Evolutionary conservation across 177 flowering plant genomes (phyloP), one percentile per base, ranked within the genome.

Genomic region (Vitis hybrid): DNA sequence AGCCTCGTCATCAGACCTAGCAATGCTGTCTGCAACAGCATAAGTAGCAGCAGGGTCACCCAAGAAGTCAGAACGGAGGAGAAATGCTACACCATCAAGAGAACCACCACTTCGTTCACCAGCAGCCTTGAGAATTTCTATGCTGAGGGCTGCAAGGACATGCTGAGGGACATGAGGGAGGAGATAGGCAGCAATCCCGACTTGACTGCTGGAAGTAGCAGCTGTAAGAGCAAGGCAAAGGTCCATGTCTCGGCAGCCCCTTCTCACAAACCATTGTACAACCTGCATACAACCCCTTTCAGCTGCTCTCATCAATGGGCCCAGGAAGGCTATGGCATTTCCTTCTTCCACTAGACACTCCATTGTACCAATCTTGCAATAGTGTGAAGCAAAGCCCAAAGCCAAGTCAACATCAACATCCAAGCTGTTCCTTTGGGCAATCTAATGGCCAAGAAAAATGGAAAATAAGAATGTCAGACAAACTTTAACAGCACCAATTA

Each of bases 171-270:
- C 98, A 63, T 87, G 93, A 10, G 96, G 97, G 32, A 94, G 93
- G 61, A 94, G 94, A 78, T 80, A 94, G 18, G 88, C 86, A 35
- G 97, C 96, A 52, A 88, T 77, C 11, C 75, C 87, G 46, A 92
- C 91, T 79, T 88, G 96, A 74, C 94, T 86, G 76, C 96, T 89
- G 17, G 98, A 92, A 62, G 94, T 89, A 48, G 98, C 96, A 17
- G 98, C 98, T 1, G 98, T 90, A 2, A 92, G 94, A 52, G 98
- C 98, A 51, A 94, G 91, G 74, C 98, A 94, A 9, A 94, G 94
- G 65, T 94, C 98, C 98, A 94, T 94, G 71, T 92, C 98, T 32
- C 89, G 83, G 77, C 98, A 94, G 55, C 93, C 94, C 63, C 92
- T 76, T 70, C 83, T 78, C n/a, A 94, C 94, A 76, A 90, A 90